phyloP scores from a whole-genome alignment of 345 rosid species.

The Rhizophora mangle region DNA sequence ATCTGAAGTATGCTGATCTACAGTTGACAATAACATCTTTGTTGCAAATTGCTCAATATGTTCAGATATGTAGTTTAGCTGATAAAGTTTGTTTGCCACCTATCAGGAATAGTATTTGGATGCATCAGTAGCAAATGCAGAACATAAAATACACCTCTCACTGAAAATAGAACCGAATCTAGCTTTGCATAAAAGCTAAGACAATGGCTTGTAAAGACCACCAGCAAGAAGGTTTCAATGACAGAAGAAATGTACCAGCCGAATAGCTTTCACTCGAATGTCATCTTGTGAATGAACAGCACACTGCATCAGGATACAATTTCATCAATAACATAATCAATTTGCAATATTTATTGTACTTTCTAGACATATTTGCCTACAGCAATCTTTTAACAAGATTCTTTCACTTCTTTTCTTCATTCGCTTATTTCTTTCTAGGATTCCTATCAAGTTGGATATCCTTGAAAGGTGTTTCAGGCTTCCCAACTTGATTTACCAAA shows the following conservation, averaged over 20 bases:
- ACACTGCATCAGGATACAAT: slow-evolving; percentile 56
- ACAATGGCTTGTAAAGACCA: background rate
- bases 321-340: slow-evolving; percentile 26
- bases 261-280: slow-evolving; percentile 84
- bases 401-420: background rate
- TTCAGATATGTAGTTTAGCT: slow-evolving; percentile 61
- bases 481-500: too few relatives aligned
- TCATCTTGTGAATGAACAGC: slow-evolving; percentile 92
- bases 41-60: slow-evolving; percentile 84
- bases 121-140: slow-evolving; percentile 1
- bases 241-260: slow-evolving; percentile 56
- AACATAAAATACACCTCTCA: background rate
- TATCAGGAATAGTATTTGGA: slow-evolving; percentile 33
- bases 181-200: background rate
- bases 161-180: background rate
- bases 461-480: too few relatives aligned
- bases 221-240: background rate
- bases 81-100: slow-evolving; percentile 98
- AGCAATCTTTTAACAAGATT: background rate
- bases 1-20: slow-evolving; percentile 44
- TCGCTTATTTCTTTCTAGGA: background rate
- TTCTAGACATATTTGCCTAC: background rate
- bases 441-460: too few relatives aligned
- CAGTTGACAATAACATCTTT: slow-evolving; percentile 64
- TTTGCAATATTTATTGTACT: background rate